These are phyloP conservation scores for Pyronema domesticum DNA, from an alignment of 495 filamentous ascomycete species.

Conservation along the genomic window DNA sequence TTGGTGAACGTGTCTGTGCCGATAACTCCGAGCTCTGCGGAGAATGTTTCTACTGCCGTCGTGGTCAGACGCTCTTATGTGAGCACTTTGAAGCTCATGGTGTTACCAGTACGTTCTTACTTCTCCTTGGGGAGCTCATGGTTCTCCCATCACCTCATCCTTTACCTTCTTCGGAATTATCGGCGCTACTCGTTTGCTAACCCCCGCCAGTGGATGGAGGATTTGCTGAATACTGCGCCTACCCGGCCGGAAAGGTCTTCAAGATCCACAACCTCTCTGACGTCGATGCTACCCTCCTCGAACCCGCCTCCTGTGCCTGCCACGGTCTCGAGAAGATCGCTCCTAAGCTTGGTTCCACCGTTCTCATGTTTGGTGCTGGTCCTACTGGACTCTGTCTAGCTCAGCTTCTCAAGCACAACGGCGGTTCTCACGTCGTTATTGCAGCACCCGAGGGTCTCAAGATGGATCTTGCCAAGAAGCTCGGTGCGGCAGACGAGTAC, in stretches of 20 bases:
- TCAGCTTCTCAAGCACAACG: conserved; percentile 45
- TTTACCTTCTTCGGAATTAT: neutral
- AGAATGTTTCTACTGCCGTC: conserved; percentile 57
- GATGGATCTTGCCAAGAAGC: conserved; percentile 49
- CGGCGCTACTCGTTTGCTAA: neutral
- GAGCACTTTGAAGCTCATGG: conserved; percentile 52
- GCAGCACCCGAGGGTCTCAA: conserved; percentile 49
- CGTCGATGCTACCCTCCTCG: conserved; percentile 53
- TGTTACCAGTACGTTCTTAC: conserved; percentile 28
- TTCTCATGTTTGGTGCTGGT: conserved; percentile 50
- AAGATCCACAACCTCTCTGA: conserved; percentile 52
- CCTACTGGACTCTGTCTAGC: conserved; percentile 43
- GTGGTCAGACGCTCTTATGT: conserved; percentile 48
- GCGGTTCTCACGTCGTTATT: conserved; percentile 47
- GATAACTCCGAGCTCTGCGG: conserved; percentile 49
- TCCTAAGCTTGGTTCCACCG: conserved; percentile 47
- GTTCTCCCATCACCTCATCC: too few relatives aligned
- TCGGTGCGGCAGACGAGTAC: conserved; percentile 49
- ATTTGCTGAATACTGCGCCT: conserved; percentile 47
- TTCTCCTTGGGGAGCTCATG: neutral
- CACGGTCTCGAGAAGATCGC: conserved; percentile 58
- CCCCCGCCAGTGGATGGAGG: conserved; percentile 38
- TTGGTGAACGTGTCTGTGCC: conserved; percentile 43
- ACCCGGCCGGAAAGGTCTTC: conserved; percentile 45
- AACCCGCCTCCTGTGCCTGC: conserved; percentile 53